These are phyloP conservation scores for Coemansia sp. DNA, from an alignment of 192 early-diverging fungal genomes.

Conservation along the genomic window DNA sequence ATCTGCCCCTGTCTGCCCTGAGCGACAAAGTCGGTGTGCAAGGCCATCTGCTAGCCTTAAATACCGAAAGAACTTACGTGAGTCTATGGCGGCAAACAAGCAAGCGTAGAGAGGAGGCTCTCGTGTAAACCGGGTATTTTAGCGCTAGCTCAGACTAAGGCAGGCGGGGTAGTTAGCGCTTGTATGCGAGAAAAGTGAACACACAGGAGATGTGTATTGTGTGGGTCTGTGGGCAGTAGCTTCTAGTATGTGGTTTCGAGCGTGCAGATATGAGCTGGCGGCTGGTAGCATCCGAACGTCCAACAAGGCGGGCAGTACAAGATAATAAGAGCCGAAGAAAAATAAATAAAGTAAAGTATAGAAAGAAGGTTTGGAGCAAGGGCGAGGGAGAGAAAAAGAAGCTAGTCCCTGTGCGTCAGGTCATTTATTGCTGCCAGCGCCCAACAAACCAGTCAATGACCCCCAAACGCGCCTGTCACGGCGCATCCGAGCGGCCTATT, in stretches of 20 bases:
- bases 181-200: not conserved
- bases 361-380: not conserved
- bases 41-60: not conserved
- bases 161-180: not conserved
- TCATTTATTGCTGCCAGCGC: not conserved
- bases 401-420: constrained; percentile 5
- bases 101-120: not conserved
- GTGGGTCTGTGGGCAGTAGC: not conserved
- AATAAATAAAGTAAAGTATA: not conserved
- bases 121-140: not conserved
- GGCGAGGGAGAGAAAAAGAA: not conserved
- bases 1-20: not conserved
- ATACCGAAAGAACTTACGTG: not conserved
- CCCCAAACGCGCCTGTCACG: constrained; percentile 7
- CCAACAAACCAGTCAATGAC: not conserved
- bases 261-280: not conserved
- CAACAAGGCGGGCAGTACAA: not conserved
- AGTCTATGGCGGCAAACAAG: not conserved
- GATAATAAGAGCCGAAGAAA: not conserved
- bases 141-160: not conserved
- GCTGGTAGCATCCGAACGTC: constrained; percentile 1
- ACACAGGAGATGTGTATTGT: not conserved
- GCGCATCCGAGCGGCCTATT: constrained; percentile 6
- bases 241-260: not conserved
- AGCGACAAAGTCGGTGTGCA: not conserved